These are phyloP conservation scores for Limtongia smithiae DNA, from an alignment of 805 yeast species.

Conservation along the genomic window DNA sequence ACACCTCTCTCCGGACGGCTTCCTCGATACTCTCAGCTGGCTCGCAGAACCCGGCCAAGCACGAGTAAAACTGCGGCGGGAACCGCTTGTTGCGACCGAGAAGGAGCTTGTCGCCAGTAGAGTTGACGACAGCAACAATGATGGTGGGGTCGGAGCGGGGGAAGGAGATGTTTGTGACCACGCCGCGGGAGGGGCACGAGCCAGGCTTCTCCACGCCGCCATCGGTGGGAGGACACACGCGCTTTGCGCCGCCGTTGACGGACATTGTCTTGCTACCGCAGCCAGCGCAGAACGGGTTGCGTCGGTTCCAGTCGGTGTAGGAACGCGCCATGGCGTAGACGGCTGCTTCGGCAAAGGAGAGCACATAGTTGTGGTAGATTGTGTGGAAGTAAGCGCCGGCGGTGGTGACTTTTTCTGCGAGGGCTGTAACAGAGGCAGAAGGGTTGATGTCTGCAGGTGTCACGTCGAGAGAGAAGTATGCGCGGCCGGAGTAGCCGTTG, in stretches of 20 bases:
- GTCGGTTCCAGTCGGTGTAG: slow-evolving; percentile 74
- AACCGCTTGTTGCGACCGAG: slow-evolving; percentile 68
- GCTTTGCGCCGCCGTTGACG: slow-evolving; percentile 44
- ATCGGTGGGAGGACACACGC: slow-evolving; percentile 39
- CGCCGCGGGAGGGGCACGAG: slow-evolving; percentile 40
- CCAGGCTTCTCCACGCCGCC: slow-evolving; percentile 29
- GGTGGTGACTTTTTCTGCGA: slow-evolving; percentile 12
- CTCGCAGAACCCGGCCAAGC: slow-evolving; percentile 94
- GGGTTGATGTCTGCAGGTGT: slow-evolving; percentile 16
- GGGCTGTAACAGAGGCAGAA: not conserved
- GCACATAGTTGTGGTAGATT: slow-evolving; percentile 17
- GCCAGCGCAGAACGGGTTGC: slow-evolving; percentile 64
- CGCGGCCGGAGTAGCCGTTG: slow-evolving; percentile 37
- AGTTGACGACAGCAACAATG: slow-evolving; percentile 71
- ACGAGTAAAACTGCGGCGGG: slow-evolving; percentile 53
- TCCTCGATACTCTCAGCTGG: slow-evolving; percentile 90
- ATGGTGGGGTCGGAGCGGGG: slow-evolving; percentile 91
- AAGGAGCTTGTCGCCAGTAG: slow-evolving; percentile 57
- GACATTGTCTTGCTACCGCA: slow-evolving; percentile 57
- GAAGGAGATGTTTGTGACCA: slow-evolving; percentile 73
- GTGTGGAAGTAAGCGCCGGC: slow-evolving; percentile 16
- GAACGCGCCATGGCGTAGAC: slow-evolving; percentile 76
- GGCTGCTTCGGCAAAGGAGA: slow-evolving; percentile 50
- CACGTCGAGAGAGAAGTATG: slow-evolving; percentile 42
- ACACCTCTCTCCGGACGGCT: slow-evolving; percentile 82